Base-by-base conservation (phyloP, 805 yeast genomes). In the Cyberlindnera lachancei region DNA sequence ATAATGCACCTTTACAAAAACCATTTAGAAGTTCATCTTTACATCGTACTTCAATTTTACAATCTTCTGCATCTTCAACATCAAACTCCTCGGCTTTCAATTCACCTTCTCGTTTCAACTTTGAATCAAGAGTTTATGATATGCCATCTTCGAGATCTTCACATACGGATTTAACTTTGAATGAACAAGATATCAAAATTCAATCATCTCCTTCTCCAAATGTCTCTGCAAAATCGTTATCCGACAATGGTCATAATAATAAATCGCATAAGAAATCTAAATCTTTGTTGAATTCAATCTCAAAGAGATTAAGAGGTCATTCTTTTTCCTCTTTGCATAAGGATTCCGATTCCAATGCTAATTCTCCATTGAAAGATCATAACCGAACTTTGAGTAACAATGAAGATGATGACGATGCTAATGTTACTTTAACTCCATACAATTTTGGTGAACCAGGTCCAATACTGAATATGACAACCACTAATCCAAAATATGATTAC, bases 401-500 rank as follows among this genome's bases (percentile, higher is more conserved):
- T 16, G 41, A 34, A 13, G 40, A 39, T 3, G 34, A 40, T n/a
- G 18, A 22, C 8, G 50, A 42, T 15, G 50, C 46, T 14, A 49
- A 50, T 25, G 23, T 28, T 10, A 48, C 55, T 3, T 9, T 50
- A 16, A 50, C 52, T 2, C 51, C 51, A 1, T 38, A 41, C 23
- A 44, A 46, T 29, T 36, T 51, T 22, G 55, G 53, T 23, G 54
- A 49, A 23, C 54, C 55, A 6, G 54, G 54, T 9, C 55, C 55
- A 9, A 48, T 40, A 8, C 30, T 50, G 15, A 52, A 50, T 27
- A 25, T 45, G 23, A 37, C 43, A 3, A 46, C 52, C 9, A 48
- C 41, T 49, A 44, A 45, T 1, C 47, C 51, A 31, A 47, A 42
- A 32, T 35, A 30, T 13, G 33, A 40, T 81, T 94, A 42, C 75